Evolutionary conservation across 2,329 filamentous ascomycete genomes (phyloP), one percentile per base, ranked within the genome.

Genomic region (Colletotrichum tabaci): DNA sequence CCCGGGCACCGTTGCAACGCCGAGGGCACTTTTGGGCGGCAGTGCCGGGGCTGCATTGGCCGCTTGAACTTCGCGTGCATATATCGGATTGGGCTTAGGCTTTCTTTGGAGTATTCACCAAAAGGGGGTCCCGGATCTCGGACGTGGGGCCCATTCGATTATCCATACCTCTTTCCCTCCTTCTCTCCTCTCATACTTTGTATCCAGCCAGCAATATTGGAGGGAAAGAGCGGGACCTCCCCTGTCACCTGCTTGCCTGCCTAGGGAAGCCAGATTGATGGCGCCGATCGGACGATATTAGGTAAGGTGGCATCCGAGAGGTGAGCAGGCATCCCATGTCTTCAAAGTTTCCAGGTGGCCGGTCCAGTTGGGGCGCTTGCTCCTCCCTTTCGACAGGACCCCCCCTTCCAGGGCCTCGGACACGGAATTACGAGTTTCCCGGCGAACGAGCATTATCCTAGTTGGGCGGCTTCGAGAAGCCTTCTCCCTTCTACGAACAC

Each of bases 241-340:
- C 35, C 35, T n/a, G 53, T 38, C n/a, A 13, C n/a, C 30, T 35
- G 30, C 30, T 35, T 47, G 44, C 30, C 30, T 35, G 35, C 35
- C 53, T 35, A 46, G 57, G 35, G 35, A 53, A 47, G 12, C 49
- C 61, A 61, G 46, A 44, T 44, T 57, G 68, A 40, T 53, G 23
- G 57, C 30, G 68, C 64, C 64, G 64, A 71, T 71, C 68, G 57
- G 64, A 68, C 64, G 68, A 57, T 35, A 46, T 71, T 58, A 57
- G 67, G 52, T 47, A 63, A 68, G 68, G 64, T 71, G 68, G 52
- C 58, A 68, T 57, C 68, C 46, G 38, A 61, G 26, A 21, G 26
- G 15, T 26, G 23, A 38, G 57, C 64, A 71, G 40, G 64, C 49
- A 55, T 53, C 47, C 61, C 40, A 64, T 8, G 35, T 18, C 35